These are phyloP conservation scores for Talaromyces funiculosus DNA, from an alignment of 2,329 filamentous ascomycete species.

Conservation along the genomic window DNA sequence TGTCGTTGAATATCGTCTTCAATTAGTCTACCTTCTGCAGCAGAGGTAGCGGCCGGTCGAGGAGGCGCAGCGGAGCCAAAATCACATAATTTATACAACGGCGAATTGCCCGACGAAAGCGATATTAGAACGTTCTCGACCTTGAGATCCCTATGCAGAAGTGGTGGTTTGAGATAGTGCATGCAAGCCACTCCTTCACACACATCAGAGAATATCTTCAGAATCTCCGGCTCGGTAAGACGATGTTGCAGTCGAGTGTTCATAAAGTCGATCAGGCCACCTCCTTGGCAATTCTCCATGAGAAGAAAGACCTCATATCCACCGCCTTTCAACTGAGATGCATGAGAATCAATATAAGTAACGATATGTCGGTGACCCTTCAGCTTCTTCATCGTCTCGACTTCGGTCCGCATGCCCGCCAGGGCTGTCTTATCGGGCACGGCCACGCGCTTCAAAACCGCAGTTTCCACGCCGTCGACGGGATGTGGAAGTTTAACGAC, in stretches of 20 bases:
- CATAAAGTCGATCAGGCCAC: slow-evolving; percentile 98
- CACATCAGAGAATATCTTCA: slow-evolving; percentile 94
- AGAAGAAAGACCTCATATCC: slow-evolving; percentile 97
- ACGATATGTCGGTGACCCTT: slow-evolving; percentile 96
- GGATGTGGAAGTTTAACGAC: slow-evolving; percentile 79
- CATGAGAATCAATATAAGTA: slow-evolving; percentile 97
- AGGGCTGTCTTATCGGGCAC: slow-evolving; percentile 93
- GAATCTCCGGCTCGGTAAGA: slow-evolving; percentile 92
- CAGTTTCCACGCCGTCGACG: slow-evolving; percentile 70
- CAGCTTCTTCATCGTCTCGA: slow-evolving; percentile 99
- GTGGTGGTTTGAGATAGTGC: slow-evolving; percentile 93
- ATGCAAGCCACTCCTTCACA: slow-evolving; percentile 96
- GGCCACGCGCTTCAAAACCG: slow-evolving; percentile 89
- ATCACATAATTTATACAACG: slow-evolving; percentile 92
- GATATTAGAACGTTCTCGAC: slow-evolving; percentile 97
- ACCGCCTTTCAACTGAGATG: slow-evolving; percentile 83
- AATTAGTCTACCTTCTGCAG: slow-evolving; percentile 81
- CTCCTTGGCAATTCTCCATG: slow-evolving; percentile 96
- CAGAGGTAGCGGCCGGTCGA: slow-evolving; percentile 74
- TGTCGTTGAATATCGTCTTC: slow-evolving; percentile 97
- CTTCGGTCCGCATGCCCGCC: slow-evolving; percentile 94
- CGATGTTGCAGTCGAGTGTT: slow-evolving; percentile 95
- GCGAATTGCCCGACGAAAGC: slow-evolving; percentile 52
- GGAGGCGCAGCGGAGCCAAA: slow-evolving; percentile 89
- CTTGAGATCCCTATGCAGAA: slow-evolving; percentile 92